A percentile compares a stretch with the other conserved stretches of the same genome.
Conservation (phyloP, 1,139 yeast species). For the Saccharomyces hybrid region DNA sequence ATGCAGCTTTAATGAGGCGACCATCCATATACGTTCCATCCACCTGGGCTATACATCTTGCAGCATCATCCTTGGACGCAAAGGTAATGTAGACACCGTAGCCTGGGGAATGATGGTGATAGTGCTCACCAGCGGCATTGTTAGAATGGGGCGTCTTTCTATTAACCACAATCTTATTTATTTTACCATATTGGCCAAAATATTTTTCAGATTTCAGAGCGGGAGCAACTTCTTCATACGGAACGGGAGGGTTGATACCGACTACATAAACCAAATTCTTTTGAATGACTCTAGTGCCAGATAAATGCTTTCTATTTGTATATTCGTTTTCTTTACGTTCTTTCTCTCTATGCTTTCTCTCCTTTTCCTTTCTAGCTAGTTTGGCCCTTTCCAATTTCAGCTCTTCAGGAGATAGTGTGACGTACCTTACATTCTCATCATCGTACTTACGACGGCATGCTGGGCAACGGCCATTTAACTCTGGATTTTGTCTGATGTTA, state of each 20-base stretch:
- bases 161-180: constrained; percentile 88
- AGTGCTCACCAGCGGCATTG: constrained; percentile 28
- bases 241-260: constrained; percentile 80
- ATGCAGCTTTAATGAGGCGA: constrained; percentile 79
- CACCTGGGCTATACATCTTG: constrained; percentile 82
- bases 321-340: constrained; percentile 88
- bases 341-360: constrained; percentile 81
- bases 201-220: constrained; percentile 83
- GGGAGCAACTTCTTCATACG: constrained; percentile 81
- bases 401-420: constrained; percentile 76
- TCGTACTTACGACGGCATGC: constrained; percentile 94
- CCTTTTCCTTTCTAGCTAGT: constrained; percentile 74
- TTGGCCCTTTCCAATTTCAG: constrained; percentile 69
- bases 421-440: constrained; percentile 87
- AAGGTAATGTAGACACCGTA: constrained; percentile 95
- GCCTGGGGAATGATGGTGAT: constrained; percentile 52
- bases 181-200: constrained; percentile 97
- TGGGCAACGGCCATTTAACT: constrained; percentile 91
- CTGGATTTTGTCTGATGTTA: constrained; percentile 91
- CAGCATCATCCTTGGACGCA: constrained; percentile 88
- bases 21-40: constrained; percentile 96
- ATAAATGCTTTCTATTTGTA: constrained; percentile 83
- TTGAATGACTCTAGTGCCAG: constrained; percentile 96
- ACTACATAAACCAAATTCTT: constrained; percentile 95
- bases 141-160: constrained; percentile 48